Evolutionary conservation across 2,329 filamentous ascomycete genomes (phyloP), one percentile per base, ranked within the genome.

Genomic region (Aureobasidium sp.): DNA sequence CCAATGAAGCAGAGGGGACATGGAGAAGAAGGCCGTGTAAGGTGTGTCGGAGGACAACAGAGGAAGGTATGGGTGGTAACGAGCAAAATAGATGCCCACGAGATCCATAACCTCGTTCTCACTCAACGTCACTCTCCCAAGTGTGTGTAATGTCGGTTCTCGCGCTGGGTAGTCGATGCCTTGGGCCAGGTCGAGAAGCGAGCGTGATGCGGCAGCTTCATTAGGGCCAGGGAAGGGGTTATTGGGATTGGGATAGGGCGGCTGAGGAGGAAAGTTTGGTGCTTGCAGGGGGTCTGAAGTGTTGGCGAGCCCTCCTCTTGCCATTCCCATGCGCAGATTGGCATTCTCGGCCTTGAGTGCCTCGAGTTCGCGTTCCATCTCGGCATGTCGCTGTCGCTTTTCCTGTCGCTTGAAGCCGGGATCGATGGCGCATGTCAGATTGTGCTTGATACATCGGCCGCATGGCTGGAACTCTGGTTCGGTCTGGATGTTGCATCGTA

Each of bases 1-100:
- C 90, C 90, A 95, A 69, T 95, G 95, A 1, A 95, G 78, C 12
- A 95, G 75, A 3, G 84, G 83, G 47, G 89, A 86, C 62, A 91
- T 85, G 56, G 83, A 79, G 63, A 86, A 86, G 66, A 88, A 93
- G 55, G 82, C 75, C n/a, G 57, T 53, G 27, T 58, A 59, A 2
- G 62, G 59, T 12, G 56, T 50, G 41, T 93, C 85, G 1, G 88
- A 85, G 61, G 83, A 85, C 59, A 91, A 78, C 63, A 91, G 86
- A 0, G 87, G 86, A 14, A 91, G 71, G 64, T 87, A 91, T 1
- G 81, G 83, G 65, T 93, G 87, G 66, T 90, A 91, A 63, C 75
- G 81, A 56, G 75, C 72, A 71, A 88, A 91, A 70, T 85, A 91
- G 63, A 88, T 82, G 69, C 77, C 75, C 69, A 90, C 90, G 19